These are phyloP conservation scores for Suhomyces sp. DNA, from an alignment of 805 yeast genomes.

Conservation along the genomic window DNA sequence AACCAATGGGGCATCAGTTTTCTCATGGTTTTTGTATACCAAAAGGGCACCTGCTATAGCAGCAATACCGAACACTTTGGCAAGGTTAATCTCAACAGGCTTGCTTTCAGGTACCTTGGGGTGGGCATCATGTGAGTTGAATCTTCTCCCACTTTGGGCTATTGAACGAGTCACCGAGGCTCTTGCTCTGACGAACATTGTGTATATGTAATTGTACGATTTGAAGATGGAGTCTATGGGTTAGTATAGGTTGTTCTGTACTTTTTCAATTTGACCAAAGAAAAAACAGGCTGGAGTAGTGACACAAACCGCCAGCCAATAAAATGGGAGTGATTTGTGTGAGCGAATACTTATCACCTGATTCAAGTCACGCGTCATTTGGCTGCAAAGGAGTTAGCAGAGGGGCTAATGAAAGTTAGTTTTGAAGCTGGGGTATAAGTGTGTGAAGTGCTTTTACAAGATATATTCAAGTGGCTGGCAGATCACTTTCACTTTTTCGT, in stretches of 20 bases:
- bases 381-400: too few species aligned
- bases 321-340: background rate
- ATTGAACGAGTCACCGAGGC: constrained; percentile 11
- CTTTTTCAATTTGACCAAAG: constrained; percentile 2
- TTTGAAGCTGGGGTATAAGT: too few species aligned
- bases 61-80: constrained; percentile 43
- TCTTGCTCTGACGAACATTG: constrained; percentile 14
- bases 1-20: constrained; percentile 36
- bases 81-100: constrained; percentile 37
- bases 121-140: constrained; percentile 13
- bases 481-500: too few species aligned
- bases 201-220: background rate
- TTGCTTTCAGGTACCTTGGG: constrained; percentile 14
- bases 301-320: constrained; percentile 7
- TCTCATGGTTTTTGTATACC: constrained; percentile 32
- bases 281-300: constrained; percentile 4
- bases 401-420: too few species aligned
- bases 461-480: too few species aligned
- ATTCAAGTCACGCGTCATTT: too few species aligned
- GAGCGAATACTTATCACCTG: too few species aligned
- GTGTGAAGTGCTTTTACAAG: too few species aligned
- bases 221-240: background rate
- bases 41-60: constrained; percentile 37
- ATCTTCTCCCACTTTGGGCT: constrained; percentile 13
- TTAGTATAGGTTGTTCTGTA: background rate